phyloP scores from a whole-genome alignment of 2,329 filamentous ascomycete genomes.

The Dendryphion nanum region DNA sequence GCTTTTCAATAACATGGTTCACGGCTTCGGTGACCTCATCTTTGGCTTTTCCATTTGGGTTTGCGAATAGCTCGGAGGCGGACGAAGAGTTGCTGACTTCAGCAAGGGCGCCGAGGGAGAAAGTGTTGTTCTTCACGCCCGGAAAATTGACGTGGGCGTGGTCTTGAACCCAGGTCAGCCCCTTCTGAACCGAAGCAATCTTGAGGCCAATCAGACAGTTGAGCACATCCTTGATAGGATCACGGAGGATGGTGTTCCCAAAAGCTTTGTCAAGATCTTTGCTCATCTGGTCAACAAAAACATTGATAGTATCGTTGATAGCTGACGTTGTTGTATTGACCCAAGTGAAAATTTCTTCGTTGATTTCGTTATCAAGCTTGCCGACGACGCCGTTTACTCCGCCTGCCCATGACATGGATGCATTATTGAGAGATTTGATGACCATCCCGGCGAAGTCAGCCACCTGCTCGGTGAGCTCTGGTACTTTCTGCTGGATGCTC shows the following conservation, averaged over 20 bases:
- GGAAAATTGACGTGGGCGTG: slow-evolving; percentile 83
- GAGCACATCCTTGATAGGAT: slow-evolving; percentile 75
- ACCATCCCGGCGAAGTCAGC: slow-evolving; percentile 78
- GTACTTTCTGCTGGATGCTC: slow-evolving; percentile 71
- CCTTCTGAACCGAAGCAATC: slow-evolving; percentile 78
- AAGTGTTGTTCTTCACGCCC: slow-evolving; percentile 72
- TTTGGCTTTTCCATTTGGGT: slow-evolving; percentile 68
- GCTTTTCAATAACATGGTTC: slow-evolving; percentile 63
- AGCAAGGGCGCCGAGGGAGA: slow-evolving; percentile 72
- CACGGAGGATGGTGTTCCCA: slow-evolving; percentile 75
- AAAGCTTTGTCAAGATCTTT: slow-evolving; percentile 74
- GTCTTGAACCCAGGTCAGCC: slow-evolving; percentile 90
- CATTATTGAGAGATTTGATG: slow-evolving; percentile 67
- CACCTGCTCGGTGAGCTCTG: slow-evolving; percentile 71
- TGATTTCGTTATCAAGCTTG: slow-evolving; percentile 68
- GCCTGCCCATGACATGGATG: slow-evolving; percentile 73
- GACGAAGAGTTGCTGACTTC: slow-evolving; percentile 51
- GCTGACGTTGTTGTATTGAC: slow-evolving; percentile 80
- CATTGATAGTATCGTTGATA: slow-evolving; percentile 81
- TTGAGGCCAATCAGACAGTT: slow-evolving; percentile 88
- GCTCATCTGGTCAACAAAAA: slow-evolving; percentile 75
- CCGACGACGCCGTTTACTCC: slow-evolving; percentile 72
- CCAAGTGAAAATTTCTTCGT: slow-evolving; percentile 81
- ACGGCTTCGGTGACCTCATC: slow-evolving; percentile 82
- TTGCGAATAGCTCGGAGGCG: slow-evolving; percentile 72